These are phyloP conservation scores for Aspergillus tanneri DNA, from an alignment of 2,329 filamentous ascomycete species.

Conservation along the genomic window DNA sequence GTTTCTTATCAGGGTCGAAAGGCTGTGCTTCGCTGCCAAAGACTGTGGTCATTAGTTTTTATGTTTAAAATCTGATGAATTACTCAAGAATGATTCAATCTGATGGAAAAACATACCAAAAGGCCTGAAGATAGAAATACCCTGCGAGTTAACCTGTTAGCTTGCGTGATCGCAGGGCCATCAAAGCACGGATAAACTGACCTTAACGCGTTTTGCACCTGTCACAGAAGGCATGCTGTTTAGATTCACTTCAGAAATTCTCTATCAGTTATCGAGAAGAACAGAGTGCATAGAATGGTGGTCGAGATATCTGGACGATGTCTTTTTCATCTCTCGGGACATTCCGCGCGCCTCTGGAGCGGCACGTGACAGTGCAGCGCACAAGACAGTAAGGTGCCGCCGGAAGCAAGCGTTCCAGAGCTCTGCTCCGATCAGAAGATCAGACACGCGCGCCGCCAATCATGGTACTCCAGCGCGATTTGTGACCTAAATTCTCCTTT, in stretches of 20 bases:
- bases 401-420: constrained; percentile 14
- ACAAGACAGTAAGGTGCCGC: constrained; percentile 18
- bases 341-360: too few relatives aligned
- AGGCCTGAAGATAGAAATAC: constrained; percentile 48
- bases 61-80: background rate
- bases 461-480: constrained; percentile 13
- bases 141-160: constrained; percentile 33
- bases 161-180: background rate
- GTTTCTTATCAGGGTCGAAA: constrained; percentile 74
- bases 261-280: too few relatives aligned
- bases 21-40: constrained; percentile 78
- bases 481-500: background rate
- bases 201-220: constrained; percentile 55
- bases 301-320: too few relatives aligned
- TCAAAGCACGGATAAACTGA: constrained; percentile 25
- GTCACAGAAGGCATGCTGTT: constrained; percentile 53
- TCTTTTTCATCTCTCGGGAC: too few relatives aligned
- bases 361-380: constrained; percentile 28
- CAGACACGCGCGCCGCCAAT: constrained; percentile 3
- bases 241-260: background rate
- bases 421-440: constrained; percentile 1
- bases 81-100: background rate
- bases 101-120: constrained; percentile 40
- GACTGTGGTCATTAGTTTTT: constrained; percentile 48
- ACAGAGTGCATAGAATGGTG: too few relatives aligned